Base-by-base conservation (phyloP, 192 early-diverging fungal genomes). In the Coemansia sp. region DNA sequence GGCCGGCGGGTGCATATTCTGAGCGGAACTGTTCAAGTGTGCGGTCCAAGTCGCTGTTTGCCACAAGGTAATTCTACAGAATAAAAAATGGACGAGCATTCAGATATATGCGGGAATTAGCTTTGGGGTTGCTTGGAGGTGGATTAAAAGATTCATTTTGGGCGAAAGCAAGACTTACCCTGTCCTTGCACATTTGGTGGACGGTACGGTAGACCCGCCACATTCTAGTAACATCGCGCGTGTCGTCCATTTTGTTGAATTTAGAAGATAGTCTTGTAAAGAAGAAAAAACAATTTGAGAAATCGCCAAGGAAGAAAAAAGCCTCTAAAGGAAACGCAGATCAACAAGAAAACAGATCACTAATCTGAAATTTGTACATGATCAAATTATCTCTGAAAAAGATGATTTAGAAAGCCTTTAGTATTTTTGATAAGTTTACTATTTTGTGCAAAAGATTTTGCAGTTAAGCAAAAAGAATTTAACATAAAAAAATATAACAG, bases 151-250 rank as follows among this genome's bases (percentile, higher is more conserved):
- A 4, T 41, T 13, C 13, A 17, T 17, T 15, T 34, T 34, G 33
- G 33, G 33, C 33, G n/a, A n/a, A 36, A 36, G 13, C 6, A 20
- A 19, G 19, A 90, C 84, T 45, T 68, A 74, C 72, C 38, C 96
- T 73, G 79, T 96, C 92, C 45, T 76, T 65, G 60, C 93, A 89
- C 87, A 98, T 90, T 75, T 97, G 84, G 68, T 94, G 90, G 19
- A 93, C 79, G 3, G 96, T 98, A 56, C 87, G 83, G 81, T 88
- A 94, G 17, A 94, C 92, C 63, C 89, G 87, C 87, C 86, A 91
- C 64, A 93, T 70, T 42, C 89, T 82, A 29, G 89, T 83, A 38
- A 87, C 73, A 80, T 92, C 91, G 57, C 76, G 74, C 27, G 61
- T 29, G 45, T 83, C 82, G 22, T 40, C 57, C 42, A 45, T 37